These are phyloP conservation scores for Aspergillus pseudoterreus DNA, from an alignment of 2,329 filamentous ascomycete species.

Conservation along the genomic window DNA sequence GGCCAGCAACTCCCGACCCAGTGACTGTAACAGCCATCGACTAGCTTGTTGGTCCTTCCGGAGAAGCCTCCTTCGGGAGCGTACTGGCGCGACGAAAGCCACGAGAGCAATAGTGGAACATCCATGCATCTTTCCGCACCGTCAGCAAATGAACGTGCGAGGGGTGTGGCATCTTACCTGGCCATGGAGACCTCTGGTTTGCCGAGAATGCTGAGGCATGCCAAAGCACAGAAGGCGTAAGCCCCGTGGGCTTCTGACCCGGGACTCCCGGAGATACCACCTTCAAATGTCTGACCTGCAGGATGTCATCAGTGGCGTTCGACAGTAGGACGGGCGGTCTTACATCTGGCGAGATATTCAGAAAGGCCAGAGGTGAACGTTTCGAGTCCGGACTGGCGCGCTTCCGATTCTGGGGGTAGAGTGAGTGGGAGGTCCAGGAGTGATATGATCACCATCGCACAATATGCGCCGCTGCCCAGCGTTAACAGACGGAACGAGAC, in stretches of 20 bases:
- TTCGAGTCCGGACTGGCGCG: slow-evolving; percentile 58
- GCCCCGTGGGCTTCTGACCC: slow-evolving; percentile 91
- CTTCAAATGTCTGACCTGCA: slow-evolving; percentile 86
- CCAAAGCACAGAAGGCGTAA: slow-evolving; percentile 92
- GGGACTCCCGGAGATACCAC: slow-evolving; percentile 82
- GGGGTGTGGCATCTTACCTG: slow-evolving; percentile 51
- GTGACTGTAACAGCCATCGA: slow-evolving; percentile 97
- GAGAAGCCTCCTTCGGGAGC: slow-evolving; percentile 89
- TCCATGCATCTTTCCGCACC: slow-evolving; percentile 59
- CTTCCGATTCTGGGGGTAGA: slow-evolving; percentile 69
- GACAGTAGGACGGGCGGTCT: slow-evolving; percentile 32
- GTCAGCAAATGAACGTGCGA: slow-evolving; percentile 7
- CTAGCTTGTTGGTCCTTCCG: slow-evolving; percentile 93
- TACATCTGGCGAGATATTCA: slow-evolving; percentile 77
- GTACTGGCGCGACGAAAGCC: slow-evolving; percentile 87
- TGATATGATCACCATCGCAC: slow-evolving; percentile 78
- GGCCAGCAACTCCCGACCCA: slow-evolving; percentile 97
- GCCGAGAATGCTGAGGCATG: slow-evolving; percentile 81
- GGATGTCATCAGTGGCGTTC: slow-evolving; percentile 13
- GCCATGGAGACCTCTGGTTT: slow-evolving; percentile 70
- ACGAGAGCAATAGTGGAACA: slow-evolving; percentile 71
- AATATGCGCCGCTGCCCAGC: slow-evolving; percentile 74
- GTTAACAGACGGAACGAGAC: slow-evolving; percentile 15
- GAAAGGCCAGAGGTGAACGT: slow-evolving; percentile 69
- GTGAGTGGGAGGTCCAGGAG: slow-evolving; percentile 79